These are phyloP conservation scores for Fragilariopsis cylindrus DNA, from an alignment of 108 stramenopile genomes.

Conservation along the genomic window DNA sequence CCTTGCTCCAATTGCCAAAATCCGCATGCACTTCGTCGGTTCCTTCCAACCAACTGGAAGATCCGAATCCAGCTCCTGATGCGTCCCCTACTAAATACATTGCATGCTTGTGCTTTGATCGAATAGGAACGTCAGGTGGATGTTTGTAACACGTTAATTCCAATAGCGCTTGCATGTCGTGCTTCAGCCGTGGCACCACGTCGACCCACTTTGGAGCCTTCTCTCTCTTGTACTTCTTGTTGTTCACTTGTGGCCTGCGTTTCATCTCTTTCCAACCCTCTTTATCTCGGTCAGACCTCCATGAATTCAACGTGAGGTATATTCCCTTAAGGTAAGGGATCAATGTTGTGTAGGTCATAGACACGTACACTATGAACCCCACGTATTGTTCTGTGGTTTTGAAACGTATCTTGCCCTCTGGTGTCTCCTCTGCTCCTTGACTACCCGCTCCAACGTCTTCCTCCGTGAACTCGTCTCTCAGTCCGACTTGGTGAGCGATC, in stretches of 20 bases:
- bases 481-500: no score
- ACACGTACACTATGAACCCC: slow-evolving; percentile 53
- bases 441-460: slow-evolving; percentile 7
- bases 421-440: slow-evolving; percentile 5
- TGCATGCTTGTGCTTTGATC: neutral
- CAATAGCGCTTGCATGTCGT: slow-evolving; percentile 28
- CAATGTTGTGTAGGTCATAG: slow-evolving; percentile 30
- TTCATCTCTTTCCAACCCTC: slow-evolving; percentile 43
- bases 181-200: slow-evolving; percentile 29
- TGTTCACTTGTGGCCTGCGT: neutral
- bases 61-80: slow-evolving; percentile 39
- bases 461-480: neutral
- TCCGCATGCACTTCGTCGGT: neutral
- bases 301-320: slow-evolving; percentile 43
- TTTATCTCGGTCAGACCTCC: slow-evolving; percentile 40
- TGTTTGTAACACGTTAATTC: neutral
- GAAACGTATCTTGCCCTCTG: no score
- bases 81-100: slow-evolving; percentile 56
- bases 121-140: slow-evolving; percentile 14
- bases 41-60: neutral
- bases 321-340: slow-evolving; percentile 54
- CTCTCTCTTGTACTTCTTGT: neutral
- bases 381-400: no score
- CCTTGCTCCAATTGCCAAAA: slow-evolving; percentile 16
- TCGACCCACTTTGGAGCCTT: slow-evolving; percentile 16